phyloP scores from a whole-genome alignment of 2,329 filamentous ascomycete species.

The Thermomyces lanuginosus region DNA sequence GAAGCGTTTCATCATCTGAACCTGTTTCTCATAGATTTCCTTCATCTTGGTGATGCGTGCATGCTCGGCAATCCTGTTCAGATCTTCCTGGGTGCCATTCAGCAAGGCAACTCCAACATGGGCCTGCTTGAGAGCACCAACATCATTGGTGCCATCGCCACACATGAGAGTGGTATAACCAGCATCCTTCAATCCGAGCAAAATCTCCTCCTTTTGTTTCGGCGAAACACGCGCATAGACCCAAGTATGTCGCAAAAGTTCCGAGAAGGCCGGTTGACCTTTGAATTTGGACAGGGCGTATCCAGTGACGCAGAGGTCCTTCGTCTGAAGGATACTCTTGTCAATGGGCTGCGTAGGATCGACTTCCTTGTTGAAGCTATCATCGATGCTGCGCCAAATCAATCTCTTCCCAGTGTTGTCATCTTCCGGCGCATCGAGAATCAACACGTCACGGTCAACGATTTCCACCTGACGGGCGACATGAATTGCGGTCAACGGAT shows the following conservation, averaged over 20 bases:
- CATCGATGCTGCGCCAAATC: slow-evolving; percentile 90
- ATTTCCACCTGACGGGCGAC: slow-evolving; percentile 94
- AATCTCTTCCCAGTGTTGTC: slow-evolving; percentile 65
- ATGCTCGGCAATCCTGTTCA: slow-evolving; percentile 83
- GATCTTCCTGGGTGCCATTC: slow-evolving; percentile 83
- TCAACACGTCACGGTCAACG: slow-evolving; percentile 85
- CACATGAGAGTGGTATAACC: slow-evolving; percentile 98
- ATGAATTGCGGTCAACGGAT: slow-evolving; percentile 88
- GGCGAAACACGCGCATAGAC: slow-evolving; percentile 96
- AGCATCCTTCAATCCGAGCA: slow-evolving; percentile 89
- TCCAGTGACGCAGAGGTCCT: slow-evolving; percentile 90
- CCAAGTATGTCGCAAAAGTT: slow-evolving; percentile 79
- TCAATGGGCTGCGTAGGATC: slow-evolving; percentile 71
- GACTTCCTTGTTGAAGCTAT: slow-evolving; percentile 70
- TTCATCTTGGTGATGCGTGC: slow-evolving; percentile 94
- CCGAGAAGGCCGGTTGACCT: slow-evolving; percentile 56
- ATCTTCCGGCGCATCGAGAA: slow-evolving; percentile 86
- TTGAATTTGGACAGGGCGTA: slow-evolving; percentile 85
- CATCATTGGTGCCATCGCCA: slow-evolving; percentile 95
- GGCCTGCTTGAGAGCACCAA: slow-evolving; percentile 92
- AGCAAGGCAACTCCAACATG: slow-evolving; percentile 92
- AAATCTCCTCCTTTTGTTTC: slow-evolving; percentile 96
- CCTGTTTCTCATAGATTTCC: slow-evolving; percentile 95
- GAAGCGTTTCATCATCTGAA: slow-evolving; percentile 80
- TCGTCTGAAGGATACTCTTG: slow-evolving; percentile 59